Evolutionary conservation across 1,139 yeast genomes (phyloP).

Genomic region (Hansenula lynferdii): DNA sequence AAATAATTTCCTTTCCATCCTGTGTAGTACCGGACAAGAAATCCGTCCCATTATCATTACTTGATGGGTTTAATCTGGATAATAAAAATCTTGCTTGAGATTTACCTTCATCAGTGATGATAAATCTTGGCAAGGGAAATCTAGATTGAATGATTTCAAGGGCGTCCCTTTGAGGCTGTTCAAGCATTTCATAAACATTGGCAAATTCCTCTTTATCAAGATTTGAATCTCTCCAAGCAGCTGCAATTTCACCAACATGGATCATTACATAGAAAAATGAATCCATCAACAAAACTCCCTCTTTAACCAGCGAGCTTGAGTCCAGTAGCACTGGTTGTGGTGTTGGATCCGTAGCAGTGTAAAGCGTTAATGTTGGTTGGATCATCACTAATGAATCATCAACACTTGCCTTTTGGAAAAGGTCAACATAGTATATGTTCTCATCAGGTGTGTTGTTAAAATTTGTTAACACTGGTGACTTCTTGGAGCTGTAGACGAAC

Average conservation of each 20-base stretch:
- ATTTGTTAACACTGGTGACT: constrained; percentile 62
- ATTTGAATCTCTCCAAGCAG: constrained; percentile 59
- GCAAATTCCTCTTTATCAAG: constrained; percentile 54
- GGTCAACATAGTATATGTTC: constrained; percentile 61
- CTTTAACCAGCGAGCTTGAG: constrained; percentile 52
- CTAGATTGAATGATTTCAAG: constrained; percentile 39
- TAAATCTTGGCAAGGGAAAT: constrained; percentile 62
- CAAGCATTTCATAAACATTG: constrained; percentile 50
- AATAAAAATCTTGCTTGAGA: constrained; percentile 66
- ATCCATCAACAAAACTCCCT: constrained; percentile 54
- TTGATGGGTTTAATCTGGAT: constrained; percentile 51
- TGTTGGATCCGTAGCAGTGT: neutral
- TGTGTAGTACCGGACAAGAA: neutral
- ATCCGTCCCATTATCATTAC: constrained; percentile 1
- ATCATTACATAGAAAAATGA: constrained; percentile 64
- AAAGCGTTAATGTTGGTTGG: constrained; percentile 54
- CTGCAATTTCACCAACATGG: constrained; percentile 56
- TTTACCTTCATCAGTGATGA: constrained; percentile 62
- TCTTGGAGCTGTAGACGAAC: constrained; percentile 58
- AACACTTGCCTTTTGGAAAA: constrained; percentile 51
- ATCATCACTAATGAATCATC: constrained; percentile 59
- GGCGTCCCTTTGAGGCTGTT: constrained; percentile 58
- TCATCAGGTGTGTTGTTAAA: constrained; percentile 71
- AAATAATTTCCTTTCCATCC: neutral
- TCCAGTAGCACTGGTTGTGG: constrained; percentile 35